Conservation (phyloP, 495 filamentous ascomycete species). For the Daldinia loculata region DNA sequence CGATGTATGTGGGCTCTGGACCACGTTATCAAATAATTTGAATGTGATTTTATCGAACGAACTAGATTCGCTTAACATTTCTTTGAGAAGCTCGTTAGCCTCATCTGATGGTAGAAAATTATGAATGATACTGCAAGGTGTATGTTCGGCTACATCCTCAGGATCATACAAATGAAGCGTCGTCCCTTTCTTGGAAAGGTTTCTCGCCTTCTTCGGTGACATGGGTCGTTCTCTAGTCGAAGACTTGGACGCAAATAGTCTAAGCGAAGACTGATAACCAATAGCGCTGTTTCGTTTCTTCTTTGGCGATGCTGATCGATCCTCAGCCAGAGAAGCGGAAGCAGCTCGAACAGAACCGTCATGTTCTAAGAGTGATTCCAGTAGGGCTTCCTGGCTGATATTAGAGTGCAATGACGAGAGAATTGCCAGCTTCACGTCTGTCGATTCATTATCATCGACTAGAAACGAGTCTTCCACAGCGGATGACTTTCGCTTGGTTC, state of each 20-base stretch:
- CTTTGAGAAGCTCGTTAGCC: constrained; percentile 75
- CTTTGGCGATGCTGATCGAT: constrained; percentile 33
- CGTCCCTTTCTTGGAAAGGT: constrained; percentile 75
- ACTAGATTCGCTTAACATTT: constrained; percentile 79
- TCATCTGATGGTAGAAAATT: constrained; percentile 80
- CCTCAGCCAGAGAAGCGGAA: constrained; percentile 59
- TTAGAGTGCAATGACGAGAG: constrained; percentile 78
- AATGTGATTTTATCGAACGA: constrained; percentile 78
- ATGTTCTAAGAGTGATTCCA: constrained; percentile 80
- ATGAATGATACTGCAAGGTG: constrained; percentile 89
- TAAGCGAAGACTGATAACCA: constrained; percentile 67
- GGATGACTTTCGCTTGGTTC: constrained; percentile 54
- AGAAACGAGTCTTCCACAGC: constrained; percentile 22
- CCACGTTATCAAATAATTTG: constrained; percentile 85
- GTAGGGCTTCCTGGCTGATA: constrained; percentile 68
- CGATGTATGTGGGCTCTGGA: constrained; percentile 80
- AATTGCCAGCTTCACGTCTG: constrained; percentile 87
- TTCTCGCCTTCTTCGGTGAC: constrained; percentile 55
- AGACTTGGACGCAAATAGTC: constrained; percentile 57
- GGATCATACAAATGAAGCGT: constrained; percentile 85
- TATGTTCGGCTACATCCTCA: constrained; percentile 77
- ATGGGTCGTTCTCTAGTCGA: constrained; percentile 41
- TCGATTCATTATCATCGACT: constrained; percentile 68
- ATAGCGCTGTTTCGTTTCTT: constrained; percentile 50
- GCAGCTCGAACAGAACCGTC: constrained; percentile 78